These are phyloP conservation scores for Arthrobotrys iridis DNA, from an alignment of 2,329 filamentous ascomycete genomes.

Conservation along the genomic window DNA sequence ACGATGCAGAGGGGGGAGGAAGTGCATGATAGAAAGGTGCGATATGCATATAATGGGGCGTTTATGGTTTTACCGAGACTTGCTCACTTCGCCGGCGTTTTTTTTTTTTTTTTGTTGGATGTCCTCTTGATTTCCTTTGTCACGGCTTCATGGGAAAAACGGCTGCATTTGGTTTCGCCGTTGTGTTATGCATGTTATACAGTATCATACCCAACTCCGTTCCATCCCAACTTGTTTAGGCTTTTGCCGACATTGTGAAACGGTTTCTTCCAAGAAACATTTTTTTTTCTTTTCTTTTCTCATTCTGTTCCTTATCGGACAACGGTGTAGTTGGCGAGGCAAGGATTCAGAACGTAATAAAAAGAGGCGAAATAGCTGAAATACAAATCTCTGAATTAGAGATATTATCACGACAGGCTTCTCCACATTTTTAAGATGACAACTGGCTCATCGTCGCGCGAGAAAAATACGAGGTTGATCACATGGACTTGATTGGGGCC, in stretches of 20 bases:
- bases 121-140: not conserved
- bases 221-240: slow-evolving; percentile 19
- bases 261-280: not conserved
- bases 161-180: slow-evolving; percentile 13
- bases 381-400: no score
- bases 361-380: slow-evolving; percentile 2
- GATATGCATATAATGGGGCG: slow-evolving; percentile 12
- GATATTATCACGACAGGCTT: slow-evolving; percentile 4
- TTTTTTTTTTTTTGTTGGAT: not conserved
- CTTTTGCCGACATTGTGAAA: slow-evolving; percentile 19
- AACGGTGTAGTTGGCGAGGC: not conserved
- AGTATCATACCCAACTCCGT: slow-evolving; percentile 13
- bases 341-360: not conserved
- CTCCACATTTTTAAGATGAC: slow-evolving; percentile 1
- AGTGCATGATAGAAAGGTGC: not conserved
- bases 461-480: slow-evolving; percentile 30
- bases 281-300: not conserved
- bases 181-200: not conserved
- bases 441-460: not conserved
- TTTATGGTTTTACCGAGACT: slow-evolving; percentile 17
- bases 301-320: no score
- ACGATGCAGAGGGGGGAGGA: not conserved
- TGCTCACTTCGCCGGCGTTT: slow-evolving; percentile 1
- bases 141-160: slow-evolving; percentile 3
- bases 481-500: slow-evolving; percentile 21